These are phyloP conservation scores for Phaeosphaeriaceae sp. DNA, from an alignment of 2,329 filamentous ascomycete genomes.

Conservation along the genomic window DNA sequence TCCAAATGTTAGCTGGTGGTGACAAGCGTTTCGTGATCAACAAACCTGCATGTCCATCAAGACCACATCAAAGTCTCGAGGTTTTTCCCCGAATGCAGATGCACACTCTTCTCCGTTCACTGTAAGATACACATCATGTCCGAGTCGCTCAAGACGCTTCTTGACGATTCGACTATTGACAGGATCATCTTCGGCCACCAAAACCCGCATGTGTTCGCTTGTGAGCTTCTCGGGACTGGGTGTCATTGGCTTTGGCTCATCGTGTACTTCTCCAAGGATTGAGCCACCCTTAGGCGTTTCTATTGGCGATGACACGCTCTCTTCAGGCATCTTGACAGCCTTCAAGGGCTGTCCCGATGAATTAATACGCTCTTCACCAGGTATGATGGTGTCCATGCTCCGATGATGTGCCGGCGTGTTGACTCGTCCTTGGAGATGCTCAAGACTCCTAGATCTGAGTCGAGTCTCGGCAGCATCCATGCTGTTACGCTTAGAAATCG, in stretches of 20 bases:
- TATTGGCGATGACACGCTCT: constrained; percentile 24
- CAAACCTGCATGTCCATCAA: constrained; percentile 93
- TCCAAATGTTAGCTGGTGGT: constrained; percentile 8
- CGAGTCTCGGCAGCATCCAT: constrained; percentile 16
- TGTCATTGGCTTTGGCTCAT: constrained; percentile 18
- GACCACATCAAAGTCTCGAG: constrained; percentile 74
- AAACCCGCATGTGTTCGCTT: constrained; percentile 65
- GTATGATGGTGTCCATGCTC: constrained; percentile 53
- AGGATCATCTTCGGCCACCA: constrained; percentile 88
- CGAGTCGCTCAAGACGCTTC: constrained; percentile 78
- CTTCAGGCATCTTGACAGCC: constrained; percentile 57
- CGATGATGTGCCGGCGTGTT: constrained; percentile 36
- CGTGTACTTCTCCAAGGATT: constrained; percentile 39
- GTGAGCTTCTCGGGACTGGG: constrained; percentile 21
- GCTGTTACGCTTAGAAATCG: constrained; percentile 37
- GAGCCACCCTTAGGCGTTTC: constrained; percentile 22
- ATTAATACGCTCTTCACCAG: constrained; percentile 49
- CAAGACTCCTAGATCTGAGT: constrained; percentile 36
- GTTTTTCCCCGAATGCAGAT: constrained; percentile 69
- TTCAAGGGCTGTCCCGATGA: constrained; percentile 53
- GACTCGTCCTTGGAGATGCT: constrained; percentile 16
- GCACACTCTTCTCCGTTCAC: constrained; percentile 88
- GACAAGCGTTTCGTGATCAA: constrained; percentile 7
- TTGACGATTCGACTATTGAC: constrained; percentile 83
- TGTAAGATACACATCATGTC: constrained; percentile 74